These are phyloP conservation scores for Tetrastigma voinierianum DNA, from an alignment of 164 flowering plant species.

Conservation along the genomic window DNA sequence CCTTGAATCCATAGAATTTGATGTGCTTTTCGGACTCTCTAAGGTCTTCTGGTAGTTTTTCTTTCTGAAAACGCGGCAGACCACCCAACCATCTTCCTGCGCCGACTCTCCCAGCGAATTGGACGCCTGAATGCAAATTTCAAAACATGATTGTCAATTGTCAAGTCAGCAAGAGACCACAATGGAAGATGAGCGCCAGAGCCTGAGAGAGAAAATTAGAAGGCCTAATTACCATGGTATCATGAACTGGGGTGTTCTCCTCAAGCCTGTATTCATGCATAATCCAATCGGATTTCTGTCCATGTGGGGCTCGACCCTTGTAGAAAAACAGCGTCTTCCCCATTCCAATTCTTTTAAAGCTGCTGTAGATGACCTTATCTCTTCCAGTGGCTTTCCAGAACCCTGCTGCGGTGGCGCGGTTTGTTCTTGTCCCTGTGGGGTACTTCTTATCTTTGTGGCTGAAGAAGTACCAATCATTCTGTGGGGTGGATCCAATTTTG, in stretches of 20 bases:
- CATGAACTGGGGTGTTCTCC: slow-evolving; percentile 30
- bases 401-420: slow-evolving; percentile 88
- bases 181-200: no score
- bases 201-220: no score
- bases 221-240: slow-evolving; percentile 22
- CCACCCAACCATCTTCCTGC: slow-evolving; percentile 88
- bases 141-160: no score
- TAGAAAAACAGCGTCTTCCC: slow-evolving; percentile 88
- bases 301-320: slow-evolving; percentile 91
- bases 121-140: slow-evolving; percentile 13
- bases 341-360: slow-evolving; percentile 70
- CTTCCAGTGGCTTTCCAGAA: slow-evolving; percentile 99
- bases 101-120: slow-evolving; percentile 33
- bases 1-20: slow-evolving; percentile 22
- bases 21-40: slow-evolving; percentile 40
- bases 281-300: slow-evolving; percentile 93
- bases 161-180: no score
- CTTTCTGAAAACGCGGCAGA: slow-evolving; percentile 84
- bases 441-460: slow-evolving; percentile 96
- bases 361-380: slow-evolving; percentile 77
- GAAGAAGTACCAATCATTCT: slow-evolving; percentile 94
- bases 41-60: slow-evolving; percentile 65
- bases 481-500: slow-evolving; percentile 87
- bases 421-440: slow-evolving; percentile 84
- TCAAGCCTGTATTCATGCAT: slow-evolving; percentile 95